These are phyloP conservation scores for Exobasidium rhododendri DNA, from an alignment of 1,284 basidiomycete species.

Conservation along the genomic window DNA sequence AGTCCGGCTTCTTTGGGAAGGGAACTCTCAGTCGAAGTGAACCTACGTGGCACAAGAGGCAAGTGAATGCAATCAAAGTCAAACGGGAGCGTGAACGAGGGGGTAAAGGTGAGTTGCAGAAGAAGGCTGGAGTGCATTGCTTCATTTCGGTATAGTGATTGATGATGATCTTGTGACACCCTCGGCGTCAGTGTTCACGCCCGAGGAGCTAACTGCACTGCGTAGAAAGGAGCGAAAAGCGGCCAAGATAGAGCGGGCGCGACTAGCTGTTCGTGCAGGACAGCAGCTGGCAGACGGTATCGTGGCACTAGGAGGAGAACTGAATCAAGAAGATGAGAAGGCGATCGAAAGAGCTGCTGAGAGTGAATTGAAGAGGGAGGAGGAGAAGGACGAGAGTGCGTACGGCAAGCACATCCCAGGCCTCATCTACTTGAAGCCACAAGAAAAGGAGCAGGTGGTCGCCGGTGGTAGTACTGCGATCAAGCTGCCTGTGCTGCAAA, in stretches of 20 bases:
- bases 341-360: constrained; percentile 36
- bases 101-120: constrained; percentile 51
- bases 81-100: constrained; percentile 58
- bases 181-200: constrained; percentile 36
- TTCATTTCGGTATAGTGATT: neutral
- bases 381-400: constrained; percentile 7
- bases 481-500: no score
- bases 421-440: constrained; percentile 16
- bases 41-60: constrained; percentile 71
- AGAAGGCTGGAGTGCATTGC: neutral
- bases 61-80: constrained; percentile 59
- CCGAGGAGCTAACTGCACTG: constrained; percentile 50
- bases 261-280: constrained; percentile 48
- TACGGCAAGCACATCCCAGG: constrained; percentile 20
- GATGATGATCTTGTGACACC: neutral
- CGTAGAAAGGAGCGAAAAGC: constrained; percentile 46
- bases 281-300: constrained; percentile 47
- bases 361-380: constrained; percentile 24
- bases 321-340: constrained; percentile 50
- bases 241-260: constrained; percentile 52
- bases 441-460: constrained; percentile 8
- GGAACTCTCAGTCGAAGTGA: constrained; percentile 89
- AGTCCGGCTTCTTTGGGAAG: constrained; percentile 93
- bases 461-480: neutral
- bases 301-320: constrained; percentile 50